These are phyloP conservation scores for Pleurotus eryngii DNA, from an alignment of 768 basidiomycete species.

Conservation along the genomic window DNA sequence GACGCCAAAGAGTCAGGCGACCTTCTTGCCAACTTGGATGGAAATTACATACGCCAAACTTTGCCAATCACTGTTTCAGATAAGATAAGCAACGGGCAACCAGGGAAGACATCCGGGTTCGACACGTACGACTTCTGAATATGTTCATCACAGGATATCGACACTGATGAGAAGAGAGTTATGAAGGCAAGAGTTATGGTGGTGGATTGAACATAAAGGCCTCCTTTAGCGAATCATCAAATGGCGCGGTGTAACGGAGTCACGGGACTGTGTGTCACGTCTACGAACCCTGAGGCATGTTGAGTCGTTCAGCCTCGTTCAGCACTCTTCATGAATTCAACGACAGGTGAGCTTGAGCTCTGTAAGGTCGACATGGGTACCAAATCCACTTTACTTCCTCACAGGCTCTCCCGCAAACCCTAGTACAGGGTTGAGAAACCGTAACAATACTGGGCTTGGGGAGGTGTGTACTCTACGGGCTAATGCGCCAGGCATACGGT, in stretches of 20 bases:
- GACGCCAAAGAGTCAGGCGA: constrained; percentile 22
- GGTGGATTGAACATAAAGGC: constrained; percentile 10
- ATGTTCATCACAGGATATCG: constrained; percentile 62
- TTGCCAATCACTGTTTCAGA: constrained; percentile 68
- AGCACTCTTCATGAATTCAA: background rate
- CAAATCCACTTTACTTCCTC: background rate
- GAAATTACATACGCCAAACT: constrained; percentile 82
- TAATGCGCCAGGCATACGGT: background rate
- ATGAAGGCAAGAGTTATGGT: background rate
- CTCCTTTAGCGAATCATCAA: background rate
- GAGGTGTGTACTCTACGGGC: background rate
- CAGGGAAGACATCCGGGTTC: constrained; percentile 7
- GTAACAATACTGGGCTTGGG: background rate
- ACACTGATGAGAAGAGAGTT: background rate
- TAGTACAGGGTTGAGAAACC: background rate
- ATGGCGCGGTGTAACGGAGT: constrained; percentile 7
- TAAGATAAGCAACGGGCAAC: constrained; percentile 7
- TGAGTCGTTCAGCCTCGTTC: too few species aligned
- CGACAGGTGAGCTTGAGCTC: background rate
- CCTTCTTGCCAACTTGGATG: background rate
- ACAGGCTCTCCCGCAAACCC: background rate
- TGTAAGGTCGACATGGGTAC: background rate
- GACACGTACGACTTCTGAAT: constrained; percentile 70
- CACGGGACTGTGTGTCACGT: constrained; percentile 1
- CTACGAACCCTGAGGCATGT: background rate